Evolutionary conservation across 1,284 basidiomycete genomes (phyloP).

Genomic region (Trichosporon coremiiforme): DNA sequence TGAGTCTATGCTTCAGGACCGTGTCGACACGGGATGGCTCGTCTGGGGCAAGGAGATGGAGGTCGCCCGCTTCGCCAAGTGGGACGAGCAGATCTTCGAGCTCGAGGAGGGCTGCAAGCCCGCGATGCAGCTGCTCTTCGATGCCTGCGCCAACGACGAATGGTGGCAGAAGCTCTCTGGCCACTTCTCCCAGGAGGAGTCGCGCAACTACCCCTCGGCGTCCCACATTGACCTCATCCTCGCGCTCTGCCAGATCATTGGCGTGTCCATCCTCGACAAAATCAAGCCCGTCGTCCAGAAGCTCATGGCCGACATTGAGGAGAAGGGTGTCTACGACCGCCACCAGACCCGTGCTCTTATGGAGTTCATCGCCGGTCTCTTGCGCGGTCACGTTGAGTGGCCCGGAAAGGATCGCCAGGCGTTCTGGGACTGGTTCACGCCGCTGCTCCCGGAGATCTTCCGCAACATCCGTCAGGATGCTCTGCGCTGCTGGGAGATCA

Average conservation of each 20-base stretch:
- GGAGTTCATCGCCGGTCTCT: slow-evolving; percentile 77
- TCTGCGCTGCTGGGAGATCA: slow-evolving; percentile 58
- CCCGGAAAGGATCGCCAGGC: slow-evolving; percentile 62
- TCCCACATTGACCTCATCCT: slow-evolving; percentile 59
- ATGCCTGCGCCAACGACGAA: slow-evolving; percentile 60
- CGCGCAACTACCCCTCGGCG: slow-evolving; percentile 54
- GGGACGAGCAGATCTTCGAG: slow-evolving; percentile 60
- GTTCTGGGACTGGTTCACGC: slow-evolving; percentile 79
- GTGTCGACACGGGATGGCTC: slow-evolving; percentile 80
- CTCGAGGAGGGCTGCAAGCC: slow-evolving; percentile 70
- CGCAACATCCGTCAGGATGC: slow-evolving; percentile 82
- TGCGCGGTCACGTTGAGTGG: slow-evolving; percentile 90
- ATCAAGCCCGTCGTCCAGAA: slow-evolving; percentile 47
- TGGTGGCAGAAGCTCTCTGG: slow-evolving; percentile 63
- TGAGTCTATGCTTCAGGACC: slow-evolving; percentile 63
- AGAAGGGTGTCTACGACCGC: slow-evolving; percentile 63
- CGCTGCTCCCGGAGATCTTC: slow-evolving; percentile 72
- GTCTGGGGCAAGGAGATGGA: slow-evolving; percentile 74
- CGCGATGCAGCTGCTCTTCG: slow-evolving; percentile 65
- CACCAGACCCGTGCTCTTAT: slow-evolving; percentile 90
- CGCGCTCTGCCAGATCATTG: slow-evolving; percentile 58
- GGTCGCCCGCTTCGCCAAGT: slow-evolving; percentile 64
- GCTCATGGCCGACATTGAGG: slow-evolving; percentile 49
- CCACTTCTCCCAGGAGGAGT: slow-evolving; percentile 55
- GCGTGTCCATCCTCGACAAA: slow-evolving; percentile 40